A percentile compares a stretch with the other conserved stretches of the same genome.
Evolutionary conservation across 1,284 basidiomycete species (phyloP).

Genomic region (Leucoagaricus sp.): DNA sequence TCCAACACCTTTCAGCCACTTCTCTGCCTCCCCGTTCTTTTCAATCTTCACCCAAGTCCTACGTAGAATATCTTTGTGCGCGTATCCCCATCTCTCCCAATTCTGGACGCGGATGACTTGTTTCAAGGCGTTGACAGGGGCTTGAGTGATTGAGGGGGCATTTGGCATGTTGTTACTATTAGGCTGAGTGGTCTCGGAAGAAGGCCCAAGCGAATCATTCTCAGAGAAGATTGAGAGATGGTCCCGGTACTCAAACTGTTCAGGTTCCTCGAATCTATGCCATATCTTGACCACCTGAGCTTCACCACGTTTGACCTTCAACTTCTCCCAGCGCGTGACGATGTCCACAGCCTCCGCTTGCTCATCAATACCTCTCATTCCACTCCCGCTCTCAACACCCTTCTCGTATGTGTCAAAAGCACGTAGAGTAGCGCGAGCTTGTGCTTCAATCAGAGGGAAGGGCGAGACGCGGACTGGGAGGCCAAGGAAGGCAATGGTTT

Average conservation of each 20-base stretch:
- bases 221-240: constrained; percentile 50
- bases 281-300: constrained; percentile 50
- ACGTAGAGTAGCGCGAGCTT: constrained; percentile 57
- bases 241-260: constrained; percentile 73
- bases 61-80: constrained; percentile 49
- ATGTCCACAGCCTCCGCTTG: constrained; percentile 45
- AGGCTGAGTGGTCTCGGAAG: not conserved
- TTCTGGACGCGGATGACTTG: not conserved
- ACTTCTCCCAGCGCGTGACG: constrained; percentile 46
- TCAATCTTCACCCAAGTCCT: constrained; percentile 61
- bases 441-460: constrained; percentile 68
- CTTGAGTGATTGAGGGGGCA: too few species aligned
- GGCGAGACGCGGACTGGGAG: constrained; percentile 58
- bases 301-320: constrained; percentile 30
- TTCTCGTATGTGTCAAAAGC: constrained; percentile 49
- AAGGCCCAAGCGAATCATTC: constrained; percentile 19
- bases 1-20: constrained; percentile 65
- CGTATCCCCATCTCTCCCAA: constrained; percentile 64
- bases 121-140: too few species aligned
- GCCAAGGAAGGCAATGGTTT: constrained; percentile 64
- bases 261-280: constrained; percentile 48
- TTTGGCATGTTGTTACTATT: too few species aligned
- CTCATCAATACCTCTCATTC: constrained; percentile 35
- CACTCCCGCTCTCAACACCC: not conserved
- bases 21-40: constrained; percentile 51